Conservation (phyloP, 352 stramenopile genomes). For the Globisporangium rhizosaccharum region DNA sequence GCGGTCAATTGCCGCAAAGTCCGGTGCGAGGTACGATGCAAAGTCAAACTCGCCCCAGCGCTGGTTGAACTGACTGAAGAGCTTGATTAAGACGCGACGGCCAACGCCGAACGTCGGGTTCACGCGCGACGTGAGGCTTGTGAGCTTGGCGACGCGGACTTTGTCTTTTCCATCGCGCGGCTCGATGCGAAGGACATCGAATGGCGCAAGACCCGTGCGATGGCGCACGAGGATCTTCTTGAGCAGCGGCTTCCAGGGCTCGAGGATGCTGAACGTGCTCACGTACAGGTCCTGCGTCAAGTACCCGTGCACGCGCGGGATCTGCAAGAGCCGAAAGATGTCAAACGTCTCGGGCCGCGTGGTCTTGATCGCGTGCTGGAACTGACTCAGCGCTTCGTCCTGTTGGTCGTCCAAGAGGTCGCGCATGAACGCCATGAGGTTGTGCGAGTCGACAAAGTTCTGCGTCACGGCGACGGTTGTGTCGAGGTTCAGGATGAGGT, state of each 20-base stretch:
- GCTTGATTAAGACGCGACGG: constrained; percentile 62
- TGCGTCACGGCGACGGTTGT: constrained; percentile 94
- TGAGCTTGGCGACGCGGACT: constrained; percentile 34
- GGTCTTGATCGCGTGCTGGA: constrained; percentile 45
- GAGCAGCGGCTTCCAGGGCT: constrained; percentile 54
- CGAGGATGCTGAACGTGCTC: constrained; percentile 44
- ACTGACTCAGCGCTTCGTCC: constrained; percentile 43
- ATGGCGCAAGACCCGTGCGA: constrained; percentile 18
- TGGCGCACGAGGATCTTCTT: constrained; percentile 56
- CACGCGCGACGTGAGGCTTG: constrained; percentile 62
- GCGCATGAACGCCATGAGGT: constrained; percentile 65
- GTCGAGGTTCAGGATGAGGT: constrained; percentile 95
- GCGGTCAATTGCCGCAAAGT: constrained; percentile 25
- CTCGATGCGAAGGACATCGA: constrained; percentile 10
- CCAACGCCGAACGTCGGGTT: constrained; percentile 77
- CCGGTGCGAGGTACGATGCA: constrained; percentile 51
- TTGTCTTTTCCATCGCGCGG: constrained; percentile 13
- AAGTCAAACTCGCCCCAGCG: constrained; percentile 80
- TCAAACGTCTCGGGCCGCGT: constrained; percentile 54
- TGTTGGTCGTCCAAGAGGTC: constrained; percentile 62
- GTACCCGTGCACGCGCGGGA: constrained; percentile 52
- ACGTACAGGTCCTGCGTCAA: constrained; percentile 59
- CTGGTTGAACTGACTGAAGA: constrained; percentile 82
- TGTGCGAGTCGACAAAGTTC: constrained; percentile 92
- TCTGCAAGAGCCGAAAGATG: constrained; percentile 57